Conservation (phyloP, 129 eudicot genomes). For the Helichrysum umbraculigerum region DNA sequence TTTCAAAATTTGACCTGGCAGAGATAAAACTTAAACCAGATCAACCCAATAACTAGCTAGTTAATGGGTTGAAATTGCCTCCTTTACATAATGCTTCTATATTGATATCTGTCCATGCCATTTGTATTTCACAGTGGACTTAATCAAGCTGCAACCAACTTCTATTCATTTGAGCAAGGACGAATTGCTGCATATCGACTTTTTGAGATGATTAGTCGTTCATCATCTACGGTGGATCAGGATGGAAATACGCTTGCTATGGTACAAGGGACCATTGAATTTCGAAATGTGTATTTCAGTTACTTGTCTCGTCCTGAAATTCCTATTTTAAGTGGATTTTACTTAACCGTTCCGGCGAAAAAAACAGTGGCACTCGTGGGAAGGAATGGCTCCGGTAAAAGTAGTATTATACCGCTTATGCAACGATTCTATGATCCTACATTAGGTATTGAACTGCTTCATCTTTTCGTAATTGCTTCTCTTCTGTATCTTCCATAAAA, state of each 20-base stretch:
- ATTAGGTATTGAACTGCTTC: conserved; percentile 53
- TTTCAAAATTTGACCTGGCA: too few species aligned
- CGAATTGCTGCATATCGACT: too few species aligned
- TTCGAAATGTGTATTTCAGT: conserved; percentile 91
- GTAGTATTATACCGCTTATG: conserved; percentile 94
- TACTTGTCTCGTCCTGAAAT: conserved; percentile 94
- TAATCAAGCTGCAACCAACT: background rate
- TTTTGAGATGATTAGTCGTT: too few species aligned
- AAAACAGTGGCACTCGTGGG: conserved; percentile 97
- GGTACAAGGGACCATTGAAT: conserved; percentile 91
- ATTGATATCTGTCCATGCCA: conserved; percentile 3
- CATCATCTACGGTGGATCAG: too few species aligned
- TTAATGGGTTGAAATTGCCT: too few species aligned
- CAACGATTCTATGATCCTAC: conserved; percentile 97
- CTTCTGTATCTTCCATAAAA: conserved; percentile 1
- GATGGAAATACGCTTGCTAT: conserved; percentile 22
- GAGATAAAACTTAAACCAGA: too few species aligned
- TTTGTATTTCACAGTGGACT: conserved; percentile 54
- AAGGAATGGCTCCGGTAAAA: conserved; percentile 96
- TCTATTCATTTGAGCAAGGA: too few species aligned
- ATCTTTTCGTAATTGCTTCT: background rate
- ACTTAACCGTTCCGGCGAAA: conserved; percentile 90
- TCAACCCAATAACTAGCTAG: too few species aligned
- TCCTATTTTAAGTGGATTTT: conserved; percentile 91
- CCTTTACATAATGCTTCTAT: too few species aligned